Evolutionary conservation across 2,329 filamentous ascomycete species (phyloP), one percentile per base, ranked within the genome.

Genomic region (Nakataea oryzae): DNA sequence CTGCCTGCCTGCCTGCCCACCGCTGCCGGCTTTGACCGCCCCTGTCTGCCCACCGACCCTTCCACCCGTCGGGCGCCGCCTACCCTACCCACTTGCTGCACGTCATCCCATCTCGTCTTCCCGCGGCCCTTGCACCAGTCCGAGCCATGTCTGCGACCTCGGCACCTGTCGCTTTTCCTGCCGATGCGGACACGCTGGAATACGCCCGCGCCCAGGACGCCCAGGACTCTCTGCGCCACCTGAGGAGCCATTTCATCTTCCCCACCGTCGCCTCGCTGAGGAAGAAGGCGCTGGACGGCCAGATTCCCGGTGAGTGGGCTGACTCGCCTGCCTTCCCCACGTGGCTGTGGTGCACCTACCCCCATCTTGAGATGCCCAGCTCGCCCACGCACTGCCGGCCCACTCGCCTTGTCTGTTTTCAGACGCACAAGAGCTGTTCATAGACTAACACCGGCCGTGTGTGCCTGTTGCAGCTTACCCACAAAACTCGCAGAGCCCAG

Each of bases 221-320:
- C 0, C 76, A 84, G 67, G 87, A 91, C 69, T 74, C 79, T n/a
- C 72, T 91, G 54, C 74, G 75, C 21, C 75, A 79, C 62, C 80
- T 90, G 62, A 83, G 90, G 34, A 75, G 85, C 28, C 83, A 93
- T 67, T 96, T 93, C 71, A 81, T 88, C 58, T 86, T 96, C 57
- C 92, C 92, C 0, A 88, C 88, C 3, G 90, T 86, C 72, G 78
- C 77, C 12, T 90, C 92, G 54, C 74, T 95, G 57, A 86, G 82
- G 71, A 83, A 88, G 66, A 87, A 79, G 65, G 84, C 80, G 0
- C 73, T 90, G 12, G 73, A 78, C 24, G 78, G 77, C 26, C 71
- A 67, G 4, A 66, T 78, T 55, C 75, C 75, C n/a, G 72, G 78
- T 79, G 68, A 47, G 58, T 50, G 27, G 41, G n/a, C 12, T 21